phyloP scores from a whole-genome alignment of 441 rosid genomes.

The Euphorbia corollata region DNA sequence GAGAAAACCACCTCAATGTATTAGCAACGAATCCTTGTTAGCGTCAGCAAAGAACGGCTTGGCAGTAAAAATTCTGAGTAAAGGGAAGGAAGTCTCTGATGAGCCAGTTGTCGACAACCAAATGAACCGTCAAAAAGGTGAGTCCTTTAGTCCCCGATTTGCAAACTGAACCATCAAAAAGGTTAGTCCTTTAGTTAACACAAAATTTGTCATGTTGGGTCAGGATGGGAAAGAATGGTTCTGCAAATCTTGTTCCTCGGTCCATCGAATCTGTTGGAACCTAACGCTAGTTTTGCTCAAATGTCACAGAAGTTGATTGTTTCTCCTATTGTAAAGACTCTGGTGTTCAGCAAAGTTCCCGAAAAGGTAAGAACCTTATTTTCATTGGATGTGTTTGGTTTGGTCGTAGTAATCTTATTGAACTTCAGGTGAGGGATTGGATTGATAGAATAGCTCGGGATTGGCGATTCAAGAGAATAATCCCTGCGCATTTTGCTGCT shows the following conservation, averaged over 20 bases:
- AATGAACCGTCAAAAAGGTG: conserved; percentile 70
- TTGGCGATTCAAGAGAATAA: conserved; percentile 86
- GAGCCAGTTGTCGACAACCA: conserved; percentile 77
- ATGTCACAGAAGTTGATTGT: conserved; percentile 92
- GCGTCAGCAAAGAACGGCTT: conserved; percentile 93
- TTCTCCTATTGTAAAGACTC: conserved; percentile 84
- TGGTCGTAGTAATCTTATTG: too few relatives aligned
- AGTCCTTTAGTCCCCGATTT: conserved; percentile 17
- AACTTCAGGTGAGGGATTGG: conserved; percentile 79
- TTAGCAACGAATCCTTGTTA: conserved; percentile 62
- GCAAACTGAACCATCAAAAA: not conserved
- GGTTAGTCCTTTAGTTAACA: conserved; percentile 8
- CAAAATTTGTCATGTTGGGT: conserved; percentile 16
- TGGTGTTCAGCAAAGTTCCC: conserved; percentile 92
- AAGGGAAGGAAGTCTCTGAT: conserved; percentile 75
- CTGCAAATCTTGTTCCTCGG: conserved; percentile 88
- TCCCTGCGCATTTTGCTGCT: conserved; percentile 90
- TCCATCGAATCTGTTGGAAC: conserved; percentile 87
- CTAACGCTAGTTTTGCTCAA: conserved; percentile 82
- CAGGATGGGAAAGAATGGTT: conserved; percentile 99
- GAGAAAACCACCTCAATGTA: conserved; percentile 68
- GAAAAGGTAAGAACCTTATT: conserved; percentile 54
- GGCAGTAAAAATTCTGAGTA: conserved; percentile 86
- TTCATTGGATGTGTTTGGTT: not conserved
- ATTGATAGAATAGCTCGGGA: conserved; percentile 64